Percentiles rank a stretch among this genome's conserved stretches.
Conservation (phyloP, 1,139 yeast genomes). For the Cylindricascospora bacillispora region DNA sequence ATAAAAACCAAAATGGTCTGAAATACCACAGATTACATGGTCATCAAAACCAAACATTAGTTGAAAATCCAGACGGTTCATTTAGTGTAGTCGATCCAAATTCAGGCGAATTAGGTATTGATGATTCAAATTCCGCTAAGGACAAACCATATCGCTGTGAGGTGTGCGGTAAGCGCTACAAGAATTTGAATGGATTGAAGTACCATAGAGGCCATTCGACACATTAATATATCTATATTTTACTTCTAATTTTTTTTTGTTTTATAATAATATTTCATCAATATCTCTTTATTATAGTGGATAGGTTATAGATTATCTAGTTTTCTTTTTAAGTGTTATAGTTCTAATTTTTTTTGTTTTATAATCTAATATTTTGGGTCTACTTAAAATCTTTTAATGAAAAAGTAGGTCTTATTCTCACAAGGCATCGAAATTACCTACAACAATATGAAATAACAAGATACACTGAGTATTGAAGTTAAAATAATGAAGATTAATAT, state of each 20-base stretch:
- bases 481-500: slow-evolving; percentile 20
- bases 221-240: slow-evolving; percentile 36
- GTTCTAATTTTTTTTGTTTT: background rate
- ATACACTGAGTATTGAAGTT: no score
- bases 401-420: no score
- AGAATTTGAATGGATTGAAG: slow-evolving; percentile 89
- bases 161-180: slow-evolving; percentile 94
- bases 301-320: background rate
- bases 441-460: no score
- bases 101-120: slow-evolving; percentile 66
- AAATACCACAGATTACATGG: slow-evolving; percentile 95
- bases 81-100: slow-evolving; percentile 88
- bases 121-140: slow-evolving; percentile 87
- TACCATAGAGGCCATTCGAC: slow-evolving; percentile 97
- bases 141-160: slow-evolving; percentile 98
- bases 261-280: background rate
- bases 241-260: background rate
- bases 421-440: no score
- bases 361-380: no score
- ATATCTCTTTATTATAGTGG: background rate
- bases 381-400: no score
- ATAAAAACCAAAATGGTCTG: slow-evolving; percentile 93
- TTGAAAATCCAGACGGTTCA: slow-evolving; percentile 88
- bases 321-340: slow-evolving; percentile 1
- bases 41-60: slow-evolving; percentile 86